These are phyloP conservation scores for Ceratobasidium sp. DNA, from an alignment of 1,284 basidiomycete species.

Conservation along the genomic window DNA sequence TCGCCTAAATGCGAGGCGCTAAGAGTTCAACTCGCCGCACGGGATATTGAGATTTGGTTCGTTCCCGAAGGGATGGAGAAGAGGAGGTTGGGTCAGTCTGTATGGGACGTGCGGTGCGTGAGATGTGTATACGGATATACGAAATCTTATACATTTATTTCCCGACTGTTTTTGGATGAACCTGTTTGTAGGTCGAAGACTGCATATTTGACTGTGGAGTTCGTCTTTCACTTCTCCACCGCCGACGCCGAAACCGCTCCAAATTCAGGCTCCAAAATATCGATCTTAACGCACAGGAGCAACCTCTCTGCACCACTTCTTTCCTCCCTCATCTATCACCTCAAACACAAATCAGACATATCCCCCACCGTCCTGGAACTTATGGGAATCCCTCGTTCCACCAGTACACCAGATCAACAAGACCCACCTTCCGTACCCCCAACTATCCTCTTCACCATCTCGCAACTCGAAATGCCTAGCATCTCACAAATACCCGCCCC, in stretches of 20 bases:
- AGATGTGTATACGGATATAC: slow-evolving; percentile 25
- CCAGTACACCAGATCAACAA: slow-evolving; percentile 46
- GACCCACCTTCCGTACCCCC: slow-evolving; percentile 16
- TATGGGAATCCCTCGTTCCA: slow-evolving; percentile 57
- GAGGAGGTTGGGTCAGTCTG: slow-evolving; percentile 79
- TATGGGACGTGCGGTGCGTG: slow-evolving; percentile 83
- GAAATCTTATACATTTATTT: slow-evolving; percentile 43
- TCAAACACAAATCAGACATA: slow-evolving; percentile 40
- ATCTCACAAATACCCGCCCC: background rate
- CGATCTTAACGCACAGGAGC: slow-evolving; percentile 74
- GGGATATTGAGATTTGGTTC: slow-evolving; percentile 79
- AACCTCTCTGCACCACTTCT: slow-evolving; percentile 64
- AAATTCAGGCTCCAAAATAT: slow-evolving; percentile 60
- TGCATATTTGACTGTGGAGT: slow-evolving; percentile 79
- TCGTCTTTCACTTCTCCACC: slow-evolving; percentile 66
- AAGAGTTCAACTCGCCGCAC: slow-evolving; percentile 72
- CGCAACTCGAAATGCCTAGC: slow-evolving; percentile 47
- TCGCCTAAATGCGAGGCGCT: slow-evolving; percentile 65
- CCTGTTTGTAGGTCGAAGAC: slow-evolving; percentile 67
- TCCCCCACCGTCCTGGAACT: slow-evolving; percentile 57
- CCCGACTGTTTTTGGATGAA: slow-evolving; percentile 19
- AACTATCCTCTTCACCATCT: slow-evolving; percentile 45
- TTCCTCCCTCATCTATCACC: slow-evolving; percentile 26
- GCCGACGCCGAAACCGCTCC: slow-evolving; percentile 52
- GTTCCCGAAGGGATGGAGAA: slow-evolving; percentile 87